Percentiles rank a stretch among this genome's conserved stretches.
Conservation (phyloP, 345 rosid genomes). For the Eucalyptus cloeziana region DNA sequence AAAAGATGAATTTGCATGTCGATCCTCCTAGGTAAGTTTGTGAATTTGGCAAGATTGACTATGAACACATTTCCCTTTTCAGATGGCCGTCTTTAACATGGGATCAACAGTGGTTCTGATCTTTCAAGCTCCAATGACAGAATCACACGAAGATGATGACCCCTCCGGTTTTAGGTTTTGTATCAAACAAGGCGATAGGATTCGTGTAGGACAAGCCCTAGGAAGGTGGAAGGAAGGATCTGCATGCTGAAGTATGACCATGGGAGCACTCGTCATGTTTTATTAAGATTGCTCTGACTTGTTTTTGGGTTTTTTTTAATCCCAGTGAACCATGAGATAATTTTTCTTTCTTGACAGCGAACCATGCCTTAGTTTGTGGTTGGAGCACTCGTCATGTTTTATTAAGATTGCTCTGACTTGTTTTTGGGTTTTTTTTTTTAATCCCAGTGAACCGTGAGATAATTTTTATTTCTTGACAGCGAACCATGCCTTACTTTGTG, state of each 20-base stretch:
- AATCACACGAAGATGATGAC: slow-evolving; percentile 12
- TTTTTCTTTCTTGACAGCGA: background rate
- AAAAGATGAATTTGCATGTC: background rate
- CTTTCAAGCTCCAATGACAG: slow-evolving; percentile 67
- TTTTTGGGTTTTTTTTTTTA: background rate
- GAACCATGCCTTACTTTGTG: background rate
- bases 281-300: background rate
- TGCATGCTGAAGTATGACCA: background rate
- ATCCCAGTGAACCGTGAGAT: background rate
- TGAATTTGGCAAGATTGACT: background rate
- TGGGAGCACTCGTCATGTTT: background rate
- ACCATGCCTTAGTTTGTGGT: background rate
- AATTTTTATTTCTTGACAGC: background rate
- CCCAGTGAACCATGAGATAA: background rate
- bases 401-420: background rate
- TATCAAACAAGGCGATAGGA: slow-evolving; percentile 51
- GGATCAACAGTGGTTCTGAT: slow-evolving; percentile 93
- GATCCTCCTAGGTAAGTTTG: background rate
- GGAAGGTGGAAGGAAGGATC: slow-evolving; percentile 49
- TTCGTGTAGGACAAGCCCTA: slow-evolving; percentile 68
- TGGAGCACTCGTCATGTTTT: background rate
- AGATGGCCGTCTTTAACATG: slow-evolving; percentile 87
- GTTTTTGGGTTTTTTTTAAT: background rate
- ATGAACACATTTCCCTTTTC: background rate
- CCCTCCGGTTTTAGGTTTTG: slow-evolving; percentile 54